Base-by-base conservation (phyloP, 2,329 filamentous ascomycete species). In the Paracamarosporium sp. region DNA sequence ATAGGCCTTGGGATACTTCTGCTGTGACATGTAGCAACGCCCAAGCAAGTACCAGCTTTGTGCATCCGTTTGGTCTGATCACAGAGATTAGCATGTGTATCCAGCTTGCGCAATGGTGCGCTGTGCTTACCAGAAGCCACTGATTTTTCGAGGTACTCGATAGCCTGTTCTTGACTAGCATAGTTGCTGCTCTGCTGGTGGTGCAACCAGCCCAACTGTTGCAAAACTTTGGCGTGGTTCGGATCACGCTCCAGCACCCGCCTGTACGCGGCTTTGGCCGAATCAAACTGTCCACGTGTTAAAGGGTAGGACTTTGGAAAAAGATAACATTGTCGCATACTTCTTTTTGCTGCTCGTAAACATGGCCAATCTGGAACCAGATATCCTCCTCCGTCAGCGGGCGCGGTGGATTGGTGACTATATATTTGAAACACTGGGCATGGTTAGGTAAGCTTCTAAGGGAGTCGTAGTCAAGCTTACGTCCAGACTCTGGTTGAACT, bases 291-390 rank as follows among this genome's bases (percentile, higher is more conserved):
- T 50, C 25, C n/a, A 22, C 38, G 65, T 57, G 33, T 80, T 51
- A 80, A 71, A 20, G 9, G 20, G 27, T 20, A 33, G 31, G 17
- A 15, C 20, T 15, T 15, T 1, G 27, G 4, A 40, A 9, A 5
- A 31, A 13, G 24, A 13, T 8, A n/a, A 35, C 35, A 24, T n/a
- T 5, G n/a, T 28, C 22, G 84, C 92, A 80, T 83, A 97, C 93
- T 72, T 99, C 95, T 84, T 98, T 98, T 78, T 98, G 94, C 72
- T 98, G 95, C 75, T 99, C 95, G 71, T 99, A 93, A 48, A 99
- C 95, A 76, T 99, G 95, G 25, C 95, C 95, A 72, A 99, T 98
- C 78, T 99, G 95, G 82, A 99, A 99, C 94, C 94, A 98, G 59
- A 99, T 99, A 69, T 99, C 95, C 77, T 98, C 94, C 76, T 98